Conservation (phyloP, 192 early-diverging fungal species). For the Backusella liffmaniae region DNA sequence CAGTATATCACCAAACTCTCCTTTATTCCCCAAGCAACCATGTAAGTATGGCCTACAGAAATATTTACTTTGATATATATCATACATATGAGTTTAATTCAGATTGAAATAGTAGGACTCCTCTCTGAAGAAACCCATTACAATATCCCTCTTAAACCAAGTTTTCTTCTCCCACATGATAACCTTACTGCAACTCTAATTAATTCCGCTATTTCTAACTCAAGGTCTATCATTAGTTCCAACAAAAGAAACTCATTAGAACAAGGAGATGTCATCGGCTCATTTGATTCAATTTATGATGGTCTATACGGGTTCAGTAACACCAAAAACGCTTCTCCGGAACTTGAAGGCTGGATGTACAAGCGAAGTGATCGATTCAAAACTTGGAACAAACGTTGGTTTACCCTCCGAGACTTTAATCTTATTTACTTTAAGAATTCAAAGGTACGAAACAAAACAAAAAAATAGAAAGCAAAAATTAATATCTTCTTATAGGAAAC, state of each 20-base stretch:
- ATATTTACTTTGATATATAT: neutral
- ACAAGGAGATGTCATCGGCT: neutral
- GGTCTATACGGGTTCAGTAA: neutral
- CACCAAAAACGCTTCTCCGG: constrained; percentile 7
- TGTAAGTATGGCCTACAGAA: neutral
- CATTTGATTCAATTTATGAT: neutral
- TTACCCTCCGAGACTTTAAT: constrained; percentile 48
- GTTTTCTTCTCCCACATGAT: neutral
- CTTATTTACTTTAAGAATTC: constrained; percentile 54
- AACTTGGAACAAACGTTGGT: constrained; percentile 57
- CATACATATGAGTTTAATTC: neutral
- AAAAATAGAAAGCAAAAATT: neutral
- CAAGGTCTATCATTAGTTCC: neutral
- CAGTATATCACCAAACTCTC: neutral
- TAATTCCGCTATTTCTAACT: neutral
- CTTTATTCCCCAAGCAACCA: neutral
- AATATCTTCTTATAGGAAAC: constrained; percentile 4
- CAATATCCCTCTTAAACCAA: neutral
- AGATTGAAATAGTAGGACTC: neutral
- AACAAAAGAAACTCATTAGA: neutral
- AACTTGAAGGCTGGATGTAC: constrained; percentile 53
- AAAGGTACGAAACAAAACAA: neutral
- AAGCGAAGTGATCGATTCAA: constrained; percentile 54
- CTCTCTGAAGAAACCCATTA: neutral
- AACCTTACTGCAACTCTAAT: neutral